Evolutionary conservation across 306 rosid species (phyloP), one percentile per base, ranked within the genome.

Genomic region (Rosa rugosa): DNA sequence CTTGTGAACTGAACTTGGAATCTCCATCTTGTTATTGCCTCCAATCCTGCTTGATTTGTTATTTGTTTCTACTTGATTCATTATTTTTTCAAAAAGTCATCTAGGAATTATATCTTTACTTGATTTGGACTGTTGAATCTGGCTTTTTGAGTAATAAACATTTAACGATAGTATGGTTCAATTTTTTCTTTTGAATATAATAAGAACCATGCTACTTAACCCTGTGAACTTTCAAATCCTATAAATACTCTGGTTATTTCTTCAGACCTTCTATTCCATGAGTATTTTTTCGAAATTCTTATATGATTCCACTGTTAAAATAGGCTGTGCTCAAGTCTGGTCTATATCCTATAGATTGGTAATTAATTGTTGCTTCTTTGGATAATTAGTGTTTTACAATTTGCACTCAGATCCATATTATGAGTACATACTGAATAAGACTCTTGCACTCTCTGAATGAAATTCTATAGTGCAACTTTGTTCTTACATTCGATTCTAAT

Each of bases 201-300:
- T 5, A 65, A 31, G 18, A 63, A 63, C 40, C 41, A 63, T 63
- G 18, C n/a, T 6, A 40, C 23, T 8, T 66, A 9, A 66, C 5
- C 44, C 16, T 18, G 49, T 20, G 5, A 10, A 66, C 71, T 66
- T 65, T 5, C 1, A 10, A 66, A 38, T 41, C 53, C 14, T 56
- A 56, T 18, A 72, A 31, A 56, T 25, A 10, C 11, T 72, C 46
- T 11, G 23, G 8, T n/a, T 53, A 38, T 73, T 73, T 1, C 59
- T 50, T 53, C 53, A 38, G 66, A 18, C 56, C 51, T 72, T 72
- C 75, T 56, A 53, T 51, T 51, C 8, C 49, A 51, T 57, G 14
- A 22, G 64, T 25, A 22, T 8, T 22, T 57, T 57, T 23, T 57
- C 0, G 27, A n/a, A 20, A 18, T 51, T 51, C 44, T 72, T 51